Evolutionary conservation across 441 rosid genomes (phyloP), one percentile per base, ranked within the genome.

Genomic region (Erodium moschatum): DNA sequence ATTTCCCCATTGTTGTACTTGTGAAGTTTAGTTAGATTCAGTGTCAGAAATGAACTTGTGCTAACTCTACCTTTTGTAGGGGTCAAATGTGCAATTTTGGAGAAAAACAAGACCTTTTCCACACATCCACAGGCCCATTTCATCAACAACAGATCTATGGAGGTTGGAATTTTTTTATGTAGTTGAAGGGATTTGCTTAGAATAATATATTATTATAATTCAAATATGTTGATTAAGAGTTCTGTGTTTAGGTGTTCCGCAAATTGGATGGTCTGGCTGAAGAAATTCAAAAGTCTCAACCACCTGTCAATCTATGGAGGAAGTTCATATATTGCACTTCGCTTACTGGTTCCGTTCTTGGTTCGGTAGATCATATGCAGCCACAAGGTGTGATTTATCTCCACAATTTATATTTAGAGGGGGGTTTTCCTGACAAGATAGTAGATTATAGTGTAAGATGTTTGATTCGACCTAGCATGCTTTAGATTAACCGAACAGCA

Each of bases 61-160:
- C 15, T 69, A n/a, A 33, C 1, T 33, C 38, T 33, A 33, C 72
- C 54, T 56, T 60, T 38, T 78, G 63, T 79, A 94, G 94, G 98
- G 66, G 85, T 94, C 67, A 82, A 79, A 71, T 91, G 96, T 80
- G 71, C 86, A 44, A 70, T 94, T 73, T 69, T 94, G 78, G 98
- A 94, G 89, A 94, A 89, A 81, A 83, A 73, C 75, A 80, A 72
- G 74, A 77, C 75, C 60, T 86, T 94, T 75, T 86, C 96, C 0
- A 80, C 77, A 72, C 96, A 93, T 67, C 97, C 98, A 4, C 92
- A 89, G 80, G 96, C 98, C n/a, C 98, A 93, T 78, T 93, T 93
- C 72, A 91, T 93, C 84, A 93, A 93, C 82, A 94, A 91, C 67
- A 85, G 97, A 12, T 81, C 97, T 19, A 91, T 94, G 98, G 98